Conservation (phyloP, 129 eudicot genomes). For the Glebionis coronaria region DNA sequence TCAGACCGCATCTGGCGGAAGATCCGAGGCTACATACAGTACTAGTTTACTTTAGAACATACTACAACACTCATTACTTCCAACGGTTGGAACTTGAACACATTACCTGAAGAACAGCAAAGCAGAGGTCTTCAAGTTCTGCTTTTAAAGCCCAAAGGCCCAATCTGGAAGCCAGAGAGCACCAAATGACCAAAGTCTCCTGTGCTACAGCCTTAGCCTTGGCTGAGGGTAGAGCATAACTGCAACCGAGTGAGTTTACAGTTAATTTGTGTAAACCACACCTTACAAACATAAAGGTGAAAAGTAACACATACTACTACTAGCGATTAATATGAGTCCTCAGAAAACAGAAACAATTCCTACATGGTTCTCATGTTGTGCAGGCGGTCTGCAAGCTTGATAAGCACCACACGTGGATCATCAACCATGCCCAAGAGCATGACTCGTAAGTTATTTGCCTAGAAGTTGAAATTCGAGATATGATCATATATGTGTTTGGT, state of each 20-base stretch:
- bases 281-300: neutral
- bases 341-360: conserved; percentile 11
- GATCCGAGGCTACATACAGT: conserved; percentile 71
- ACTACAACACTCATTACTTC: conserved; percentile 1
- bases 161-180: conserved; percentile 94
- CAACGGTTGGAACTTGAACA: neutral
- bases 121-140: conserved; percentile 95
- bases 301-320: neutral
- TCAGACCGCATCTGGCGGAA: conserved; percentile 83
- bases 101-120: conserved; percentile 84
- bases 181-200: conserved; percentile 94
- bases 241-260: conserved; percentile 29
- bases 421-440: conserved; percentile 99
- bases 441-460: conserved; percentile 91
- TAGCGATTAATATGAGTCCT: neutral
- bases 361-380: conserved; percentile 99
- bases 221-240: conserved; percentile 76
- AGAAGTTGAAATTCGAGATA: conserved; percentile 25
- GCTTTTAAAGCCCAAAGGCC: conserved; percentile 98
- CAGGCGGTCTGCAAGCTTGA: conserved; percentile 98
- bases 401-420: conserved; percentile 98
- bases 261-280: neutral
- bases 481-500: conserved; percentile 6
- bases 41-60: conserved; percentile 14
- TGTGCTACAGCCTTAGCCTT: conserved; percentile 98